A percentile compares a stretch with the other conserved stretches of the same genome.
Evolutionary conservation across 2,329 filamentous ascomycete genomes (phyloP).

Genomic region (Trichoderma sp.): DNA sequence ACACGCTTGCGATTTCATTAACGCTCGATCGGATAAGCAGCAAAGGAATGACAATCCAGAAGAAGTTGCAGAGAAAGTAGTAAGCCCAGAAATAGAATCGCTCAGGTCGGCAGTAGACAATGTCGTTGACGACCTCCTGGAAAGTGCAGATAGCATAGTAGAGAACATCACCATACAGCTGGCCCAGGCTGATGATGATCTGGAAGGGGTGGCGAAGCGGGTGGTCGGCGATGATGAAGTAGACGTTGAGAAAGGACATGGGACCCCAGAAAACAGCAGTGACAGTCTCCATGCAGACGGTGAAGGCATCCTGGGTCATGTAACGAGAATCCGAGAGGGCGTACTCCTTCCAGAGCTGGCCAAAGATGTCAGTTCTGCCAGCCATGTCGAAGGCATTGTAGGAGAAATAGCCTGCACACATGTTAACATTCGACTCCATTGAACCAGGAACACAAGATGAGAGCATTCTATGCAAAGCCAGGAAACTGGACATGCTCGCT

Average conservation of each 20-base stretch:
- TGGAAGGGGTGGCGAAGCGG: constrained; percentile 50
- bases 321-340: constrained; percentile 56
- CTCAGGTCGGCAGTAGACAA: constrained; percentile 50
- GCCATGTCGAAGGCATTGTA: constrained; percentile 43
- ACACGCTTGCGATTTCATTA: constrained; percentile 26
- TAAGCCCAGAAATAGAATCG: constrained; percentile 52
- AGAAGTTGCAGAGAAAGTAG: constrained; percentile 49
- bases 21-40: constrained; percentile 33
- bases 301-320: constrained; percentile 50
- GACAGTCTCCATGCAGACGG: constrained; percentile 55
- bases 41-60: constrained; percentile 52
- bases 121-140: constrained; percentile 38
- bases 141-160: constrained; percentile 50
- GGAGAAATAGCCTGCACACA: constrained; percentile 46
- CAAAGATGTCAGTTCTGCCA: constrained; percentile 42
- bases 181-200: constrained; percentile 44
- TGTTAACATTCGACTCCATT: neutral
- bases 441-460: neutral
- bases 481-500: neutral
- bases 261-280: constrained; percentile 54
- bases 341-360: constrained; percentile 58
- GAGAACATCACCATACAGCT: constrained; percentile 51
- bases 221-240: constrained; percentile 42
- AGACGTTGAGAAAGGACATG: constrained; percentile 47
- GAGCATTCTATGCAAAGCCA: too few species aligned